A percentile compares a stretch with the other conserved stretches of the same genome.
Evolutionary conservation across 345 rosid genomes (phyloP).

Genomic region (Gossypium anomalum): DNA sequence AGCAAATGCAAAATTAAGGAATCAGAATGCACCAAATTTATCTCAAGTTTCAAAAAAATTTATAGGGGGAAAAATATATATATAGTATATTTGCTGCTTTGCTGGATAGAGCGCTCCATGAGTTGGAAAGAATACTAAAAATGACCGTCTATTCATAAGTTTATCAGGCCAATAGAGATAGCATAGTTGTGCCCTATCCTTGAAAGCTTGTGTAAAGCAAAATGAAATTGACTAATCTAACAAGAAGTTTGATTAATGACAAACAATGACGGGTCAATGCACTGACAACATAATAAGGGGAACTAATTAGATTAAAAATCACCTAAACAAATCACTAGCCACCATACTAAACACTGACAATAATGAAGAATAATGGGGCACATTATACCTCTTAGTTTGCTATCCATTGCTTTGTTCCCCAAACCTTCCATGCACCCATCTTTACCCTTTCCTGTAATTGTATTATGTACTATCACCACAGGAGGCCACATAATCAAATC

Average conservation of each 20-base stretch:
- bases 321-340: neutral
- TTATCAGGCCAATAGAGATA: neutral
- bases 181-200: neutral
- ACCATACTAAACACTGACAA: constrained; percentile 21
- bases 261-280: neutral
- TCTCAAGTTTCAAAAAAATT: neutral
- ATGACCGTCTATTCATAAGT: neutral
- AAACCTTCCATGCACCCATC: constrained; percentile 96
- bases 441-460: constrained; percentile 87
- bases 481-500: constrained; percentile 99
- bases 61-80: neutral
- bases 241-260: neutral
- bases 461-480: constrained; percentile 82
- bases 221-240: neutral
- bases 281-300: neutral
- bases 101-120: neutral
- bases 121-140: neutral
- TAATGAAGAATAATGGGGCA: constrained; percentile 27
- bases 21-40: neutral
- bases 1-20: neutral
- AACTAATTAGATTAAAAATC: constrained; percentile 1
- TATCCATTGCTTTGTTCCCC: constrained; percentile 97
- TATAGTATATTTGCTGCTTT: neutral
- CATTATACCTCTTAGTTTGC: constrained; percentile 80
- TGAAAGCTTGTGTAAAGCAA: neutral